Conservation (phyloP, 768 basidiomycete species). For the Xerocomellus dryophilus region DNA sequence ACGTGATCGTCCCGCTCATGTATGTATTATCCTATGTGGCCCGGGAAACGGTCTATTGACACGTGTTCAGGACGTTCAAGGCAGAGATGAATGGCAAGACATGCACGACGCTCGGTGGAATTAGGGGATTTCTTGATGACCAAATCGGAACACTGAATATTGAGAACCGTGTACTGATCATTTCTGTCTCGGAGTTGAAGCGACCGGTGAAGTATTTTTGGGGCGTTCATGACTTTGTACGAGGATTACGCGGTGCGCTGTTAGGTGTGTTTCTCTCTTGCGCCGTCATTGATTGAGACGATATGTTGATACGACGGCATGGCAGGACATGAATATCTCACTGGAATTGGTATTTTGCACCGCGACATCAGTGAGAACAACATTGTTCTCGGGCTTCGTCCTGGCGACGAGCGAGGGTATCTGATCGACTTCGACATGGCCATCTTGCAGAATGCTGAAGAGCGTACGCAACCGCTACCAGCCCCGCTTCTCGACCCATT, state of each 20-base stretch:
- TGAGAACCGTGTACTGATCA: neutral
- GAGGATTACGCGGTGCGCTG: constrained; percentile 8
- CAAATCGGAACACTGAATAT: neutral
- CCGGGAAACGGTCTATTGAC: neutral
- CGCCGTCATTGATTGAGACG: too few relatives aligned
- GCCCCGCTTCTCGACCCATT: too few relatives aligned
- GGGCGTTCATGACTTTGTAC: constrained; percentile 14
- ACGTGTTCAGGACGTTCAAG: neutral
- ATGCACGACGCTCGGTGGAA: neutral
- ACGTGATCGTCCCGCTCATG: neutral
- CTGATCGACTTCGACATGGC: too few relatives aligned
- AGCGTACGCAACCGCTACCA: too few relatives aligned
- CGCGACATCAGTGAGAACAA: too few relatives aligned
- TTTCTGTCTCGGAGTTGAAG: neutral
- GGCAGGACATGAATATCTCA: too few relatives aligned
- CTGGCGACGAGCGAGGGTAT: too few relatives aligned
- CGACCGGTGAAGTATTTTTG: constrained; percentile 9
- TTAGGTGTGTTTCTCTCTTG: constrained; percentile 1
- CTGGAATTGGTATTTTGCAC: too few relatives aligned
- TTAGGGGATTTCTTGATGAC: neutral
- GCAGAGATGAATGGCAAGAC: neutral
- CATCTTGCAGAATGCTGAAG: too few relatives aligned
- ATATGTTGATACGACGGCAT: too few relatives aligned
- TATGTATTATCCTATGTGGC: neutral
- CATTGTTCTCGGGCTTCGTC: too few relatives aligned